These are phyloP conservation scores for Colletotrichum sp. DNA, from an alignment of 2,329 filamentous ascomycete species.

Conservation along the genomic window DNA sequence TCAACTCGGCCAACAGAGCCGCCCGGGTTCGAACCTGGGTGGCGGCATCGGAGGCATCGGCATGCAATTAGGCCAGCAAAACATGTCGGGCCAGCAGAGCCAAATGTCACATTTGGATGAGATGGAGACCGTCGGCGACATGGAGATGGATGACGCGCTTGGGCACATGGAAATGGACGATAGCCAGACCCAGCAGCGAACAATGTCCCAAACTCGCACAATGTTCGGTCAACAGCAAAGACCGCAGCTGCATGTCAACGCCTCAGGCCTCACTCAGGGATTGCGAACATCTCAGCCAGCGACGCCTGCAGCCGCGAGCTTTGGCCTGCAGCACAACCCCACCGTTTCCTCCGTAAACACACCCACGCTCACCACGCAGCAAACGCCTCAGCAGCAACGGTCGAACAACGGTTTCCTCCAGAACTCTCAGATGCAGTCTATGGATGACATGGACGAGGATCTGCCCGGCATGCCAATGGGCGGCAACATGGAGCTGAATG, in stretches of 20 bases:
- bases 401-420: slow-evolving; percentile 38
- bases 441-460: slow-evolving; percentile 76
- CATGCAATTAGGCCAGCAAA: slow-evolving; percentile 36
- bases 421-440: slow-evolving; percentile 67
- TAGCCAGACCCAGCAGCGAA: slow-evolving; percentile 51
- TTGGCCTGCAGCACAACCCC: slow-evolving; percentile 88
- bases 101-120: slow-evolving; percentile 63
- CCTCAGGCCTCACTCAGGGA: slow-evolving; percentile 77
- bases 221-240: slow-evolving; percentile 69
- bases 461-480: slow-evolving; percentile 69
- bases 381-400: slow-evolving; percentile 59
- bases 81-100: slow-evolving; percentile 34
- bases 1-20: slow-evolving; percentile 16
- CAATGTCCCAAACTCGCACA: slow-evolving; percentile 73
- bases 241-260: slow-evolving; percentile 81
- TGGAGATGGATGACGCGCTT: slow-evolving; percentile 93
- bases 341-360: slow-evolving; percentile 98
- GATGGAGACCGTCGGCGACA: slow-evolving; percentile 87
- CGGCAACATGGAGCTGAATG: slow-evolving; percentile 64
- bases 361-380: slow-evolving; percentile 83
- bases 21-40: slow-evolving; percentile 9
- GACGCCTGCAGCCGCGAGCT: slow-evolving; percentile 79
- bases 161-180: slow-evolving; percentile 69
- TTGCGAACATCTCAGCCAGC: slow-evolving; percentile 85
- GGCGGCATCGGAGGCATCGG: slow-evolving; percentile 20